Evolutionary conservation across 371 early-diverging fungal genomes (phyloP).

Genomic region (Mucor ambiguus): DNA sequence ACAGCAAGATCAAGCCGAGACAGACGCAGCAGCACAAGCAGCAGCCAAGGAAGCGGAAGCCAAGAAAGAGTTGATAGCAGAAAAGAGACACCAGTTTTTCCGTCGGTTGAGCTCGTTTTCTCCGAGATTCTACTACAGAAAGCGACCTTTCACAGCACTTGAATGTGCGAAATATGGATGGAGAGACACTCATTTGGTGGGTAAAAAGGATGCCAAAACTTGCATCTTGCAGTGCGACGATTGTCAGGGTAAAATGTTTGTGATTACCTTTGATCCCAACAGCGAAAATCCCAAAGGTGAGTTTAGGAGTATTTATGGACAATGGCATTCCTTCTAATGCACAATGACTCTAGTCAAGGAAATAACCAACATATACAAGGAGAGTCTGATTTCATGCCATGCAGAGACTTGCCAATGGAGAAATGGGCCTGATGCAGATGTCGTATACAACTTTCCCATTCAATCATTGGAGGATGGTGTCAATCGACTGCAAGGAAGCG

Average conservation of each 20-base stretch:
- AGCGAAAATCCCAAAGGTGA: slow-evolving; percentile 8
- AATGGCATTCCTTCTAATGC: too few species aligned
- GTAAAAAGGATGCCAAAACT: neutral
- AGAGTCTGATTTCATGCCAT: slow-evolving; percentile 13
- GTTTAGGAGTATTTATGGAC: neutral
- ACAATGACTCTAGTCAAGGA: neutral
- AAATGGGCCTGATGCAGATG: slow-evolving; percentile 1
- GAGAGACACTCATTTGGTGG: slow-evolving; percentile 1
- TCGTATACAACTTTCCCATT: slow-evolving; percentile 5
- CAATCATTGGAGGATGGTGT: slow-evolving; percentile 6
- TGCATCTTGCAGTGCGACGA: slow-evolving; percentile 13
- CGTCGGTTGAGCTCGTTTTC: slow-evolving; percentile 13
- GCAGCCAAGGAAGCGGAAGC: neutral
- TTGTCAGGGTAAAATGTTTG: slow-evolving; percentile 16
- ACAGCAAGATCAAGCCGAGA: neutral
- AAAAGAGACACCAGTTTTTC: slow-evolving; percentile 7
- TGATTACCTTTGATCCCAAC: slow-evolving; percentile 4
- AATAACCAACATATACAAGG: slow-evolving; percentile 11
- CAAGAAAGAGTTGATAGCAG: neutral
- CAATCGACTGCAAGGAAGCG: slow-evolving; percentile 3
- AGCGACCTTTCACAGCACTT: slow-evolving; percentile 19
- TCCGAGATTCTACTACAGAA: neutral
- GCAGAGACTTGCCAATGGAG: slow-evolving; percentile 17
- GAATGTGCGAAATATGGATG: slow-evolving; percentile 24
- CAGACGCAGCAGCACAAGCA: neutral